These are phyloP conservation scores for Saccharomyces hybrid DNA, from an alignment of 1,139 yeast species.

Conservation along the genomic window DNA sequence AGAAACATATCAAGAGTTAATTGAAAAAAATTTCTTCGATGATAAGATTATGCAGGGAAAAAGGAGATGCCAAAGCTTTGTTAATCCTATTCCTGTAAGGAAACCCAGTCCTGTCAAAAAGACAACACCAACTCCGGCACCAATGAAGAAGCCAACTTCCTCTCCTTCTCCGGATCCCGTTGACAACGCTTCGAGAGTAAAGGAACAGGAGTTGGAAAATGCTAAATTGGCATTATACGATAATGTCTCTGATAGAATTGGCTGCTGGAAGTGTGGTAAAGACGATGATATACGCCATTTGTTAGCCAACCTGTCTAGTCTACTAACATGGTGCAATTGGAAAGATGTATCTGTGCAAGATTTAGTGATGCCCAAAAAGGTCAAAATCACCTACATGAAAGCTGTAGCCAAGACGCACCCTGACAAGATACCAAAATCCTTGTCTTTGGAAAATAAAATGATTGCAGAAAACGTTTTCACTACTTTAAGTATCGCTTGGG, in stretches of 20 bases:
- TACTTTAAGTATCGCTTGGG: slow-evolving; percentile 86
- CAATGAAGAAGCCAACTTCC: slow-evolving; percentile 13
- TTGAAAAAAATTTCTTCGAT: slow-evolving; percentile 60
- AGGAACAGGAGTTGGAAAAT: slow-evolving; percentile 41
- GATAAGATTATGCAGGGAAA: slow-evolving; percentile 71
- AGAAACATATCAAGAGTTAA: slow-evolving; percentile 49
- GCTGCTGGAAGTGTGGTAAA: slow-evolving; percentile 66
- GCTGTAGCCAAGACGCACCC: slow-evolving; percentile 94
- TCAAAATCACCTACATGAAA: slow-evolving; percentile 79
- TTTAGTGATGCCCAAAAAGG: slow-evolving; percentile 83
- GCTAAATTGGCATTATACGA: slow-evolving; percentile 56
- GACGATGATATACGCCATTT: slow-evolving; percentile 73
- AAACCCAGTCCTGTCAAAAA: slow-evolving; percentile 18
- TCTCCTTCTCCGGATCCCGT: background rate
- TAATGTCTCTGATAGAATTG: slow-evolving; percentile 46
- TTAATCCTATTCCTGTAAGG: background rate
- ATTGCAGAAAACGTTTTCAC: slow-evolving; percentile 85
- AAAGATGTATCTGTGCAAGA: slow-evolving; percentile 60
- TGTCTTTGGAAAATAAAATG: slow-evolving; percentile 64
- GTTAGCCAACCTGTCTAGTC: slow-evolving; percentile 54
- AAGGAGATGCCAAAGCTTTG: slow-evolving; percentile 55
- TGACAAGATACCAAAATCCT: slow-evolving; percentile 59
- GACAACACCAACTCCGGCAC: slow-evolving; percentile 18
- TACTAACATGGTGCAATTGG: slow-evolving; percentile 65
- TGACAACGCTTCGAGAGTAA: slow-evolving; percentile 12